Base-by-base conservation (phyloP, 2,329 filamentous ascomycete genomes). In the Akanthomyces uredinophilus region DNA sequence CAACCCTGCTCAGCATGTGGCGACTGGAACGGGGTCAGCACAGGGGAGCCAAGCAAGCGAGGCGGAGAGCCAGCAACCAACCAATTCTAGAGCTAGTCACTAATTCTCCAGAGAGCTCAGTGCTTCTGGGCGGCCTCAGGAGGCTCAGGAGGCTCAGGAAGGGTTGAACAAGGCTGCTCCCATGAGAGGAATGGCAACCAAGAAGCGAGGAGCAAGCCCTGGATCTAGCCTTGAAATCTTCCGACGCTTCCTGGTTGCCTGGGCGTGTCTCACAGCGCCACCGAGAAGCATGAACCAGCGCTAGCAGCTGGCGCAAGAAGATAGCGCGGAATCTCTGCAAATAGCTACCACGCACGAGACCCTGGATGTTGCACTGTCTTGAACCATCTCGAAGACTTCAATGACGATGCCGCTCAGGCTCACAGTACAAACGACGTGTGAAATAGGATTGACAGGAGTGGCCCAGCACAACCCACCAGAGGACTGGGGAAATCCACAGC, bases 1-100 rank as follows among this genome's bases (percentile, higher is more conserved):
- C 5, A 35, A 44, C n/a, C 57, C 47, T 60, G 57, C 37, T 14
- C 37, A 46, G 35, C 37, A 52, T 60, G 57, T 52, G 57, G 56
- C 35, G 14, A 51, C 24, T 52, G 20, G 8, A 54, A 22, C 6
- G 16, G 14, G 13, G 8, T n/a, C 7, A 41, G 14, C 35, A 5
- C 37, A 14, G 35, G 22, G 24, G 8, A 27, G 35, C 22, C 3
- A 29, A 14, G 35, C n/a, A 41, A 22, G 37, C 13, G 35, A 41
- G 35, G 35, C 3, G 24, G 4, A 32, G 29, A 35, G 32, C 32
- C 32, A 35, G 32, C 11, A 8, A 35, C 4, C 11, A 35, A 35
- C 32, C 10, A 35, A 5, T 35, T 35, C 32, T 35, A 35, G 32
- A 35, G 32, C 32, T 35, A 11, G 2, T 35, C 7, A 35, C 10